Percentiles rank a stretch among this genome's conserved stretches.
phyloP scores from a whole-genome alignment of 371 early-diverging fungal genomes.

The Mortierella sp. region DNA sequence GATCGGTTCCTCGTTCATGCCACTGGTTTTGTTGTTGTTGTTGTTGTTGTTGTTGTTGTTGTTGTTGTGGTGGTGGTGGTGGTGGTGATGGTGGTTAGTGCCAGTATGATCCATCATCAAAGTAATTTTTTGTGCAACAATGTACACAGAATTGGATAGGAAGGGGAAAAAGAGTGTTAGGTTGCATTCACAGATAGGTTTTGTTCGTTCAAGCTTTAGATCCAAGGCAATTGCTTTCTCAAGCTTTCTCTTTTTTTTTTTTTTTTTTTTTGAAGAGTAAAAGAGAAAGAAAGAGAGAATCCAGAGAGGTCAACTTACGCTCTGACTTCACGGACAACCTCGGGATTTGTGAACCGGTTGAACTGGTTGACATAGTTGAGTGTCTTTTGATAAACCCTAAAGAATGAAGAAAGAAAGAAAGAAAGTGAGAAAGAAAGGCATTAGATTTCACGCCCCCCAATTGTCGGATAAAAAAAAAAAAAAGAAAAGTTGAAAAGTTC shows the following conservation, averaged over 20 bases:
- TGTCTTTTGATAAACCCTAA: constrained; percentile 80
- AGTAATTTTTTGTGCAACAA: too few species aligned
- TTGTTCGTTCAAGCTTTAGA: background rate
- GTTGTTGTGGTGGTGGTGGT: too few species aligned
- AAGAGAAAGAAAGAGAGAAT: background rate
- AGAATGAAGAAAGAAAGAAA: background rate
- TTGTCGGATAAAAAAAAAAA: too few species aligned
- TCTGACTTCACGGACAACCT: constrained; percentile 88
- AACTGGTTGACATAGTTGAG: constrained; percentile 85
- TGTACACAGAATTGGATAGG: too few species aligned
- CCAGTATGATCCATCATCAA: too few species aligned
- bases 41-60: too few species aligned
- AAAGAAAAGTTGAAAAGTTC: too few species aligned
- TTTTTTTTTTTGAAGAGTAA: background rate
- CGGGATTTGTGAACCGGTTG: constrained; percentile 83
- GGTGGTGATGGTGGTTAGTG: too few species aligned
- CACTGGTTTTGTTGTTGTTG: constrained; percentile 23
- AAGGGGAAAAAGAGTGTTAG: background rate
- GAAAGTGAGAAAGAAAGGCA: background rate
- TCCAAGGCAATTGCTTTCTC: background rate
- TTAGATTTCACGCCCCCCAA: too few species aligned
- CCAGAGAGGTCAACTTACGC: constrained; percentile 58
- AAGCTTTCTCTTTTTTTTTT: too few species aligned
- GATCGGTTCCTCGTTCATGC: constrained; percentile 53
- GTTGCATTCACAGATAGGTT: background rate